These are phyloP conservation scores for Lactarius deliciosus DNA, from an alignment of 768 basidiomycete species.

Conservation along the genomic window DNA sequence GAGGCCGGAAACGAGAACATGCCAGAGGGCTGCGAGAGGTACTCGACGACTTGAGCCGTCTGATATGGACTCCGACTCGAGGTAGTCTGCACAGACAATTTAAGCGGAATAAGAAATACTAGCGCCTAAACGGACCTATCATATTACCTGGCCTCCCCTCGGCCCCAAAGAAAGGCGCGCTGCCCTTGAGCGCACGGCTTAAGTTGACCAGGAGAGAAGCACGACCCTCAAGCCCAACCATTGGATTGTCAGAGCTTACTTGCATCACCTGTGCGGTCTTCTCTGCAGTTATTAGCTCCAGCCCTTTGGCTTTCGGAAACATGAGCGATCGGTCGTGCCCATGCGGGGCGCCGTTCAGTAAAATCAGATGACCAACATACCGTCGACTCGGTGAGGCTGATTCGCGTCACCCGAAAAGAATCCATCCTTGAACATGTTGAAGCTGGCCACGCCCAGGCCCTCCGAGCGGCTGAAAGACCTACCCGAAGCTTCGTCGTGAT, in stretches of 20 bases:
- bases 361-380: slow-evolving; percentile 44
- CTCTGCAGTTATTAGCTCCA: slow-evolving; percentile 61
- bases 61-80: slow-evolving; percentile 53
- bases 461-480: slow-evolving; percentile 63
- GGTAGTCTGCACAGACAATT: slow-evolving; percentile 53
- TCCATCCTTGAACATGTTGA: slow-evolving; percentile 85
- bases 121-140: slow-evolving; percentile 51
- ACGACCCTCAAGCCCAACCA: slow-evolving; percentile 90
- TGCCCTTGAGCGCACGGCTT: slow-evolving; percentile 62
- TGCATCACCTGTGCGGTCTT: slow-evolving; percentile 72
- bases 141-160: slow-evolving; percentile 81
- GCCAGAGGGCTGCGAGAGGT: slow-evolving; percentile 78
- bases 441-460: slow-evolving; percentile 86
- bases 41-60: slow-evolving; percentile 48
- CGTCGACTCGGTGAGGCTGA: slow-evolving; percentile 76
- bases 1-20: slow-evolving; percentile 76
- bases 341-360: slow-evolving; percentile 8
- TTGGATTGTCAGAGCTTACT: slow-evolving; percentile 72
- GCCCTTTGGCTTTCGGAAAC: slow-evolving; percentile 57
- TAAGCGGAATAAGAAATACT: slow-evolving; percentile 15
- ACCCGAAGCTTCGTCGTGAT: slow-evolving; percentile 57
- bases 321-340: slow-evolving; percentile 19
- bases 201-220: slow-evolving; percentile 74
- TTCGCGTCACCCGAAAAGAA: slow-evolving; percentile 68
- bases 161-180: slow-evolving; percentile 67